A percentile compares a stretch with the other conserved stretches of the same genome.
Conservation (phyloP, 1,284 basidiomycete species). For the Tylopilus sp. region DNA sequence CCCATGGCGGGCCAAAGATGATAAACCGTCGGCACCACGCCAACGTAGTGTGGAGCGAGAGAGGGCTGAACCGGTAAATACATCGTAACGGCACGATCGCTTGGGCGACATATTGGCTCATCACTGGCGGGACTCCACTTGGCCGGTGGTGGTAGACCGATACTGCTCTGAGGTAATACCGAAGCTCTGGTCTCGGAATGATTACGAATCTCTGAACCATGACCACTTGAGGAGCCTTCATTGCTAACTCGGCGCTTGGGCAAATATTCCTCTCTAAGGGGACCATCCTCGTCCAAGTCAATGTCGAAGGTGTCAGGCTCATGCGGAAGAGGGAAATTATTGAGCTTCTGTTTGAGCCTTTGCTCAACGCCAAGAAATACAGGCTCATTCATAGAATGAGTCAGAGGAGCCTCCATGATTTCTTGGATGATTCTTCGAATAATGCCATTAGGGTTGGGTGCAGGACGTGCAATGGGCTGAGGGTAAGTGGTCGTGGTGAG, state of each 20-base stretch:
- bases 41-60: constrained; percentile 28
- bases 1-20: constrained; percentile 43
- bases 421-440: constrained; percentile 69
- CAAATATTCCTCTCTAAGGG: constrained; percentile 74
- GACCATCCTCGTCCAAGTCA: constrained; percentile 77
- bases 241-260: constrained; percentile 57
- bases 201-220: background rate
- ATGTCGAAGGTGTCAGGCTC: constrained; percentile 59
- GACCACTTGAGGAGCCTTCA: constrained; percentile 10
- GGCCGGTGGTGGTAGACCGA: constrained; percentile 65
- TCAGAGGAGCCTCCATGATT: constrained; percentile 51
- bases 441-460: constrained; percentile 62
- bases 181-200: constrained; percentile 1
- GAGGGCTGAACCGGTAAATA: constrained; percentile 67
- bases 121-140: constrained; percentile 78
- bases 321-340: constrained; percentile 40
- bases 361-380: constrained; percentile 70
- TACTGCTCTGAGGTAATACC: constrained; percentile 30
- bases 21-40: constrained; percentile 31
- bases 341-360: constrained; percentile 50
- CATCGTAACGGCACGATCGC: constrained; percentile 49
- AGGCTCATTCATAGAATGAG: constrained; percentile 49
- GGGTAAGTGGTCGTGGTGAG: constrained; percentile 56
- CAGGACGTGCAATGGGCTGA: constrained; percentile 78
- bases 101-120: constrained; percentile 62